phyloP scores from a whole-genome alignment of 108 stramenopile genomes.

The Cyclotella atomus region DNA sequence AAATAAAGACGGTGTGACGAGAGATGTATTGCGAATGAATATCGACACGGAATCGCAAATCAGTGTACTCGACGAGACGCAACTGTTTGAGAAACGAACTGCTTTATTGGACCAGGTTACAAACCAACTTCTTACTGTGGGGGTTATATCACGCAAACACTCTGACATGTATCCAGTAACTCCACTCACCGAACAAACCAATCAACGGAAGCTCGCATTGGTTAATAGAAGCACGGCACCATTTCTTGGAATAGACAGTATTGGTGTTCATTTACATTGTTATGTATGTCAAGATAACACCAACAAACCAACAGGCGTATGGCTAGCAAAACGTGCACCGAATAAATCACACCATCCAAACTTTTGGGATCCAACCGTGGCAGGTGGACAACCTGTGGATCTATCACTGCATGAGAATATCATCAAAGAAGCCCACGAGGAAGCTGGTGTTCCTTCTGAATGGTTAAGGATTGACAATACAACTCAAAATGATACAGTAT shows the following conservation, averaged over 20 bases:
- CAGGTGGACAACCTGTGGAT: slow-evolving; percentile 44
- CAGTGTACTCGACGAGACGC: not conserved
- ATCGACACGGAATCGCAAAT: slow-evolving; percentile 10
- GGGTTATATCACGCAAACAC: too few relatives aligned
- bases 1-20: slow-evolving; percentile 6
- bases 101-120: slow-evolving; percentile 14
- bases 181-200: slow-evolving; percentile 1
- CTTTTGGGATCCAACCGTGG: slow-evolving; percentile 54
- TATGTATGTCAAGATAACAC: slow-evolving; percentile 26
- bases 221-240: slow-evolving; percentile 44
- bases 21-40: slow-evolving; percentile 7
- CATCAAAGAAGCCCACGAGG: slow-evolving; percentile 49
- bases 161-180: slow-evolving; percentile 32
- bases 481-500: slow-evolving; percentile 2
- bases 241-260: slow-evolving; percentile 40
- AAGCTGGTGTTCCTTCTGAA: slow-evolving; percentile 44
- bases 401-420: slow-evolving; percentile 42
- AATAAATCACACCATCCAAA: slow-evolving; percentile 51
- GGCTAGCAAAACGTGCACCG: slow-evolving; percentile 47
- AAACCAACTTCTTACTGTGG: not conserved
- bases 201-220: slow-evolving; percentile 5
- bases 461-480: slow-evolving; percentile 1
- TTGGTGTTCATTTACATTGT: slow-evolving; percentile 51
- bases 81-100: slow-evolving; percentile 19
- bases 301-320: slow-evolving; percentile 23